Percentiles rank a stretch among this genome's conserved stretches.
Conservation (phyloP, 2,329 filamentous ascomycete genomes). For the Ceratocystis lukuohia region DNA sequence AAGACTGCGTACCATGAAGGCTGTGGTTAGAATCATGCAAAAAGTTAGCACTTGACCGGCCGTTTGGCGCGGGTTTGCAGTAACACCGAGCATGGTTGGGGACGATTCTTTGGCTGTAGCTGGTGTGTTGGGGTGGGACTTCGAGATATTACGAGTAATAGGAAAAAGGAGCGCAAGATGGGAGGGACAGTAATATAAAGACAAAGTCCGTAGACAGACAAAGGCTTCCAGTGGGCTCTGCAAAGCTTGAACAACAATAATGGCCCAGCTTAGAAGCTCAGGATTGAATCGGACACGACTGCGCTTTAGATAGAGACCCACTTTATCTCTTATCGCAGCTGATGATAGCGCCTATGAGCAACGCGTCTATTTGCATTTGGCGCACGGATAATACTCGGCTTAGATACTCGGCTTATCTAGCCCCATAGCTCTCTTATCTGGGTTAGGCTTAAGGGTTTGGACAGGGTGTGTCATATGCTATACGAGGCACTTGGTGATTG, state of each 20-base stretch:
- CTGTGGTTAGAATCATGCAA: slow-evolving; percentile 74
- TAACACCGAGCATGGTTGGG: slow-evolving; percentile 49
- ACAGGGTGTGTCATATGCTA: too few relatives aligned
- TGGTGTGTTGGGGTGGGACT: too few relatives aligned
- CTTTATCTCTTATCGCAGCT: background rate
- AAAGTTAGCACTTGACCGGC: slow-evolving; percentile 80
- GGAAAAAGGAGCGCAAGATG: background rate
- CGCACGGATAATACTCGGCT: background rate
- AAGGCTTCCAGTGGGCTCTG: background rate
- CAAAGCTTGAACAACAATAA: background rate
- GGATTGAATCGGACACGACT: slow-evolving; percentile 6
- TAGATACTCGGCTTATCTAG: background rate
- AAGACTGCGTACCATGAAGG: slow-evolving; percentile 59
- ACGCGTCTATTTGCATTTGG: background rate
- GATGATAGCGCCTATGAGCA: background rate
- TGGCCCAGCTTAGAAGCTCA: background rate
- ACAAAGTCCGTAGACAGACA: background rate
- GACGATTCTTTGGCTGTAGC: background rate
- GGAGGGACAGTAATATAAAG: background rate
- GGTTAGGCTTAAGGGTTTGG: too few relatives aligned
- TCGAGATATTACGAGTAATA: background rate
- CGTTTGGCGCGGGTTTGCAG: slow-evolving; percentile 66
- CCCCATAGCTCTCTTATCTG: too few relatives aligned
- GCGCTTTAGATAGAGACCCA: background rate
- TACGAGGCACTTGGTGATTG: too few relatives aligned